Base-by-base conservation (phyloP, 1,284 basidiomycete species). In the Ganoderma leucocontextum region DNA sequence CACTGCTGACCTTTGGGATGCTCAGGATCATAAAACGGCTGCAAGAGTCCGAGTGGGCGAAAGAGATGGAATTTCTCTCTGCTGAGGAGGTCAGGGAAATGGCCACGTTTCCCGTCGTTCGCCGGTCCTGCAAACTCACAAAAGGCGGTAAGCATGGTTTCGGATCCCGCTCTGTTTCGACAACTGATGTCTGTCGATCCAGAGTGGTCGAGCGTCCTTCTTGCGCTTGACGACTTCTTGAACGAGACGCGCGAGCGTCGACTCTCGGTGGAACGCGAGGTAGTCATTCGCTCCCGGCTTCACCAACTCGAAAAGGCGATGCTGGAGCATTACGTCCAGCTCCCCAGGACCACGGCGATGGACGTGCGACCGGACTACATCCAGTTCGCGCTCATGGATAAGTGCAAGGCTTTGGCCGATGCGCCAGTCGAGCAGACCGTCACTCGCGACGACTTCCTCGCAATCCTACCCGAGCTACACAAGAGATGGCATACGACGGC, bases 301-400 rank as follows among this genome's bases (percentile, higher is more conserved):
- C 19, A 13, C 22, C 47, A 47, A 17, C 63, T 70, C n/a, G 57
- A 61, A 4, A 15, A 29, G 6, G 66, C 66, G 0, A 62, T 70
- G 33, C 12, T 22, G 0, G 60, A 17, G 1, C 58, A 65, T 35
- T 70, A 63, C 63, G 47, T 55, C 33, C 6, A 7, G 17, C 29
- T 63, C 7, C 69, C 65, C 8, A 42, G 60, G 19, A 59, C 53
- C 5, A 44, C 61, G 5, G 7, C 25, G 1, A 67, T 65, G 60
- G 61, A 65, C 6, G 38, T 9, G 19, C 57, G 55, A 4, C 69
- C 69, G 12, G 6, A 29, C 22, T 15, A 12, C 22, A 60, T 70
- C 33, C 66, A 70, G 41, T 58, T 70, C 25, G 65, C 65, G 2
- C 35, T 61, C 53, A 59, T 25, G 15, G 19, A 49, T 7, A 52